A percentile compares a stretch with the other conserved stretches of the same genome.
phyloP scores from a whole-genome alignment of 2,329 filamentous ascomycete species.

The Monilinia fructicola region DNA sequence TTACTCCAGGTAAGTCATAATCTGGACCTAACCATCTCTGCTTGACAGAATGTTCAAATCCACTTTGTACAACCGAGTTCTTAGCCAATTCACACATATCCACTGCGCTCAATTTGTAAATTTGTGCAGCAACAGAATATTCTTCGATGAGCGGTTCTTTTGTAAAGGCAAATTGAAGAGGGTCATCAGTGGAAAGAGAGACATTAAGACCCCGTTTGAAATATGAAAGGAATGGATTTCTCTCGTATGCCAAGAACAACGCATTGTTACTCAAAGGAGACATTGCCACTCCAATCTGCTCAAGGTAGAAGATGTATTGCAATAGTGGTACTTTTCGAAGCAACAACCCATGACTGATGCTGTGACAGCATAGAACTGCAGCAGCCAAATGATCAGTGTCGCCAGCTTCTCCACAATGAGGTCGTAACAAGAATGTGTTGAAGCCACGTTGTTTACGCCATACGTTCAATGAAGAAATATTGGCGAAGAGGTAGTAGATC shows the following conservation, averaged over 20 bases:
- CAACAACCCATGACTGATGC: constrained; percentile 91
- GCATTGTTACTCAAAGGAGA: constrained; percentile 99
- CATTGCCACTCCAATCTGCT: constrained; percentile 98
- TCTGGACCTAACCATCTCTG: constrained; percentile 84
- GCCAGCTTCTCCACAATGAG: constrained; percentile 94
- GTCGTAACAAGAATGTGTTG: constrained; percentile 90
- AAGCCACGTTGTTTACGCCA: constrained; percentile 90
- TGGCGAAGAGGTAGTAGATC: constrained; percentile 96
- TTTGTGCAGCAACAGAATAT: constrained; percentile 95
- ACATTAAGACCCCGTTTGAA: constrained; percentile 95
- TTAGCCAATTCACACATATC: constrained; percentile 99
- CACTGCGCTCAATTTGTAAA: constrained; percentile 94
- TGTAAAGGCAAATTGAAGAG: constrained; percentile 95
- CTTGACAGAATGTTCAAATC: constrained; percentile 87
- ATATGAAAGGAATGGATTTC: constrained; percentile 94
- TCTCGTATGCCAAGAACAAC: constrained; percentile 91
- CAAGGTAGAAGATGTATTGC: constrained; percentile 96
- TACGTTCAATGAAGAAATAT: constrained; percentile 87
- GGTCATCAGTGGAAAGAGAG: constrained; percentile 93
- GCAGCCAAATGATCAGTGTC: constrained; percentile 95
- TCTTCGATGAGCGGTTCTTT: constrained; percentile 98
- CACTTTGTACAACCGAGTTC: constrained; percentile 91
- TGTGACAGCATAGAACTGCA: constrained; percentile 88
- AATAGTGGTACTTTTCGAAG: constrained; percentile 91
- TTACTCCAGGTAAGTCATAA: constrained; percentile 74